Conservation (phyloP, 139 green algal species). For the Chlorella sp. region DNA sequence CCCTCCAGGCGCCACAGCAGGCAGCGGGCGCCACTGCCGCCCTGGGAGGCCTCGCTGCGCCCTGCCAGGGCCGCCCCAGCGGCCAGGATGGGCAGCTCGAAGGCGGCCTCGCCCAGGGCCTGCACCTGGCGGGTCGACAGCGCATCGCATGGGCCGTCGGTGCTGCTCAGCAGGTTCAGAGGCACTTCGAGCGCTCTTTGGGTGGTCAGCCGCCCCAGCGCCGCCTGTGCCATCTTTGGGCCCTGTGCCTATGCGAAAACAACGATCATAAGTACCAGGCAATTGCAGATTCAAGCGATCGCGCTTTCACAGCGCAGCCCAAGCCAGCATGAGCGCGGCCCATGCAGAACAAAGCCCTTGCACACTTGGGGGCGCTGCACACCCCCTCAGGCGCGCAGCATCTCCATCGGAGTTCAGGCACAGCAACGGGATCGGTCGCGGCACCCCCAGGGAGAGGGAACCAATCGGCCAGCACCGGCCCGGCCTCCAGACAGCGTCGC, state of each 20-base stretch:
- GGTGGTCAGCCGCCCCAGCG: background rate
- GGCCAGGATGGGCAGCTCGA: background rate
- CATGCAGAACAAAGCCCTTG: too few species aligned
- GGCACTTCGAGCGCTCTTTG: conserved; percentile 19
- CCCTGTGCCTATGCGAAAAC: background rate
- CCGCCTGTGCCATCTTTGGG: background rate
- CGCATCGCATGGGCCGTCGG: background rate
- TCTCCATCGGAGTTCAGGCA: too few species aligned
- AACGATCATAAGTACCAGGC: too few species aligned
- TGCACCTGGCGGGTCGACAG: background rate
- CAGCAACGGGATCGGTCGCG: too few species aligned
- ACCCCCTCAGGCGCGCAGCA: too few species aligned
- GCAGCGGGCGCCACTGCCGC: background rate
- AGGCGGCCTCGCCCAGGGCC: background rate
- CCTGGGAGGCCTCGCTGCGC: background rate
- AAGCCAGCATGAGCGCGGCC: too few species aligned
- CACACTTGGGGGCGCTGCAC: too few species aligned
- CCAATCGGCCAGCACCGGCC: too few species aligned
- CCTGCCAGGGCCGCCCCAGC: background rate
- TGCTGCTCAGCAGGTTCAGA: background rate
- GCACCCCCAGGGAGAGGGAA: too few species aligned
- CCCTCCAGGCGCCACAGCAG: conserved; percentile 34
- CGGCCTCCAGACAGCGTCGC: too few species aligned
- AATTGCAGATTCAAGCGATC: too few species aligned
- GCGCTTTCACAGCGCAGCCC: too few species aligned